Evolutionary conservation across 2,329 filamentous ascomycete species (phyloP).

Genomic region (Aspergillus glaucus): DNA sequence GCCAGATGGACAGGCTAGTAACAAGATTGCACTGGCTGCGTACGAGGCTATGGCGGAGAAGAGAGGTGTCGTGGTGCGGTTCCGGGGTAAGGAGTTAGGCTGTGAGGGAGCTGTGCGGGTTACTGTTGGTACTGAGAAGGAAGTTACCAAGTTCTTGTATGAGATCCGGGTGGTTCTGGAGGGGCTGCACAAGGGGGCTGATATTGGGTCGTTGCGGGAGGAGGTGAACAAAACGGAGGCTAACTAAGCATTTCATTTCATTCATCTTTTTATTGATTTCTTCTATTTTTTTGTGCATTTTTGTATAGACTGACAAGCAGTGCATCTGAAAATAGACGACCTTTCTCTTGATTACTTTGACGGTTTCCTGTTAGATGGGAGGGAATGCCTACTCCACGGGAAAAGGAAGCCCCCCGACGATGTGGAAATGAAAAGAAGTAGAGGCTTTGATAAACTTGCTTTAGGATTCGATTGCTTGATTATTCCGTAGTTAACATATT

Average conservation of each 20-base stretch:
- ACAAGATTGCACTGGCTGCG: conserved; percentile 66
- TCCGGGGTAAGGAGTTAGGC: conserved; percentile 85
- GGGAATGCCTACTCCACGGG: too few relatives aligned
- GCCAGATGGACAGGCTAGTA: conserved; percentile 65
- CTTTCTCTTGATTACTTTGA: too few relatives aligned
- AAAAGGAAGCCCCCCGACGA: too few relatives aligned
- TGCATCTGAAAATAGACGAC: too few relatives aligned
- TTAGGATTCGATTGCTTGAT: too few relatives aligned
- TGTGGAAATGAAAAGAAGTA: too few relatives aligned
- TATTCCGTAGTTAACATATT: too few relatives aligned
- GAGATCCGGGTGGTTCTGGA: conserved; percentile 54
- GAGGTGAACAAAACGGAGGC: conserved; percentile 46
- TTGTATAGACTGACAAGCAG: too few relatives aligned
- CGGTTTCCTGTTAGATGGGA: too few relatives aligned
- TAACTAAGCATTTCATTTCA: not conserved
- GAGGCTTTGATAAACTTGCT: too few relatives aligned
- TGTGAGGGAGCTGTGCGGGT: conserved; percentile 85
- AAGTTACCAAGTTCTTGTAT: conserved; percentile 71
- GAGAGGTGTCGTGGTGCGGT: conserved; percentile 85
- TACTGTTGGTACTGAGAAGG: conserved; percentile 82
- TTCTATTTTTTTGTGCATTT: too few relatives aligned
- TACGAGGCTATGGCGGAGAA: conserved; percentile 82
- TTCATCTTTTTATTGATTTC: too few relatives aligned
- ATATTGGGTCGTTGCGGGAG: conserved; percentile 25
- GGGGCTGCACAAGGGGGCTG: conserved; percentile 40